A percentile compares a stretch with the other conserved stretches of the same genome.
phyloP scores from a whole-genome alignment of 2,329 filamentous ascomycete genomes.

The Daldinia sp. region DNA sequence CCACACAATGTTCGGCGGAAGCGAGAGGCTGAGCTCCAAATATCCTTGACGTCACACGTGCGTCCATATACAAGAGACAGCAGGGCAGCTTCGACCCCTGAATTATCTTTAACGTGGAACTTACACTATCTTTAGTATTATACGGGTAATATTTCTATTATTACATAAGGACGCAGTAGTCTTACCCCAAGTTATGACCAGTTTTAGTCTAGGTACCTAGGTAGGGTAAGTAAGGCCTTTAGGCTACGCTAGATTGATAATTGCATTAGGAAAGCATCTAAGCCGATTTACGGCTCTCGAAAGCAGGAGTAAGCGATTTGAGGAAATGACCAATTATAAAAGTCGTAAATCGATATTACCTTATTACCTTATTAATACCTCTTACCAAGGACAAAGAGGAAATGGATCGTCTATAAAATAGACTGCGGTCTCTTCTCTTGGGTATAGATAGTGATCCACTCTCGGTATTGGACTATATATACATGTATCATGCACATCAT shows the following conservation, averaged over 20 bases:
- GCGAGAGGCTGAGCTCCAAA: conserved; percentile 11
- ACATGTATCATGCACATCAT: not conserved
- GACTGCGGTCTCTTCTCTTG: not conserved
- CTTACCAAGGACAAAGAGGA: not conserved
- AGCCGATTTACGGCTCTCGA: conserved; percentile 7
- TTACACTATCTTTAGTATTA: not conserved
- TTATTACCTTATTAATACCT: not conserved
- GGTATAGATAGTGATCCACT: not conserved
- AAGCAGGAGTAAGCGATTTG: not conserved
- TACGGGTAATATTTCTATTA: not conserved
- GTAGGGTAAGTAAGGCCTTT: not conserved
- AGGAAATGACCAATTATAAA: conserved; percentile 5
- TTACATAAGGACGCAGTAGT: conserved; percentile 7
- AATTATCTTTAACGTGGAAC: not conserved
- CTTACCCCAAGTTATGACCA: not conserved
- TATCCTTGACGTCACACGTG: conserved; percentile 13
- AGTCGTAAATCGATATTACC: not conserved
- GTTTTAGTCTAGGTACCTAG: no score
- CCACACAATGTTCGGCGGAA: not conserved
- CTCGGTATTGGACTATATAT: not conserved
- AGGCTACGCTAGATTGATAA: not conserved
- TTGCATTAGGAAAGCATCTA: not conserved
- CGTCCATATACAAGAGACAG: not conserved
- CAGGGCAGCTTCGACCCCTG: conserved; percentile 2
- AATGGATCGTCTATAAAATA: not conserved